These are phyloP conservation scores for Cadophora sp. DNA, from an alignment of 2,329 filamentous ascomycete genomes.

Conservation along the genomic window DNA sequence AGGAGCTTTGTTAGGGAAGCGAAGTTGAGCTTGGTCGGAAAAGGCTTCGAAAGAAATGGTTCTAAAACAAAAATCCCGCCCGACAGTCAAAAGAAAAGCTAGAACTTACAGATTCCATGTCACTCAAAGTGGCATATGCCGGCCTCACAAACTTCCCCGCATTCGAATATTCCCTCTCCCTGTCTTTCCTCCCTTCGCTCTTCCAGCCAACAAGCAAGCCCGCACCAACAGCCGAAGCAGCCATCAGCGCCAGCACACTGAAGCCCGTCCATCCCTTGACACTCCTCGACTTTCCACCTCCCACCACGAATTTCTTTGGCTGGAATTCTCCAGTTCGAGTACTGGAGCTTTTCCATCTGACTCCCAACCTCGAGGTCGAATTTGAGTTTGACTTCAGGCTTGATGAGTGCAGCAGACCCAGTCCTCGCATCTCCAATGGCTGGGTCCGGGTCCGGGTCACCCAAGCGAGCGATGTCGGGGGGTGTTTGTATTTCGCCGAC, in stretches of 20 bases:
- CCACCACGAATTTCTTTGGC: not conserved
- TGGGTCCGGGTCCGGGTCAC: slow-evolving; percentile 11
- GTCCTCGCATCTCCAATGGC: slow-evolving; percentile 12
- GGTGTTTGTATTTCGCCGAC: slow-evolving; percentile 29
- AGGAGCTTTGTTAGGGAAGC: not conserved
- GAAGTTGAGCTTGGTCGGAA: not conserved
- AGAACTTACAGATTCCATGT: slow-evolving; percentile 57
- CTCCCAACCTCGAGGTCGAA: not conserved
- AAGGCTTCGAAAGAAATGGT: not conserved
- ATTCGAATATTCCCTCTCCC: slow-evolving; percentile 41
- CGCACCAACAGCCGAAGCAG: slow-evolving; percentile 32
- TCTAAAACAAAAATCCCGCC: too few relatives aligned
- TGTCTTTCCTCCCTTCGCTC: slow-evolving; percentile 25
- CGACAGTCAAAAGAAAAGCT: not conserved
- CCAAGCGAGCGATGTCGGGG: slow-evolving; percentile 25
- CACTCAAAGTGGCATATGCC: slow-evolving; percentile 55
- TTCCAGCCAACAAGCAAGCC: slow-evolving; percentile 31
- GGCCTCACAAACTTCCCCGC: slow-evolving; percentile 40
- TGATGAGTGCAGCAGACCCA: not conserved
- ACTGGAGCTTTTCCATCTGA: slow-evolving; percentile 31
- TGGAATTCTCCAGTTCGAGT: not conserved
- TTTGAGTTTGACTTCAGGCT: not conserved
- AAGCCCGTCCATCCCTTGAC: slow-evolving; percentile 38
- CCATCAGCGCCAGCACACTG: slow-evolving; percentile 37
- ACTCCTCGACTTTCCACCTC: not conserved